phyloP scores from a whole-genome alignment of 331 rosid genomes.

The Phaseolus coccineus region DNA sequence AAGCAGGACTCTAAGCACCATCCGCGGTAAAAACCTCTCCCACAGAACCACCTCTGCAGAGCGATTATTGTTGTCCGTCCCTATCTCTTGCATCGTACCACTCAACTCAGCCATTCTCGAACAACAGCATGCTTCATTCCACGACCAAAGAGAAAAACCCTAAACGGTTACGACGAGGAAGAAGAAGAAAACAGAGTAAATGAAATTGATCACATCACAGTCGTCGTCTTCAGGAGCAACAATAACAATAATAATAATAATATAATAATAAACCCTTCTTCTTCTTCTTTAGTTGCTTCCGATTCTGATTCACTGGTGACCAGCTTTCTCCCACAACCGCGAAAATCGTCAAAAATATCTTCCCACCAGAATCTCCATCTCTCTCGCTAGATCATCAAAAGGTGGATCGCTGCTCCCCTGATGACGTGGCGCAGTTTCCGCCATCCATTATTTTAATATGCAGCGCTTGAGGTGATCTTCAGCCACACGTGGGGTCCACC shows the following conservation, averaged over 20 bases:
- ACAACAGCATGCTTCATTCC: constrained; percentile 43
- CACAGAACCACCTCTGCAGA: constrained; percentile 49
- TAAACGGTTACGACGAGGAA: not conserved
- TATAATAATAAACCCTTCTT: not conserved
- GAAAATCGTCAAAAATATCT: constrained; percentile 52
- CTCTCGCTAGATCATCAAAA: constrained; percentile 45
- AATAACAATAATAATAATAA: not conserved
- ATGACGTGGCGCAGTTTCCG: constrained; percentile 52
- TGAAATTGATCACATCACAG: not conserved
- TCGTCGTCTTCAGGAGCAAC: not conserved
- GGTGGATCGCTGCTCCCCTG: constrained; percentile 50
- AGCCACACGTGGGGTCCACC: constrained; percentile 39
- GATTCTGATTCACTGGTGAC: constrained; percentile 21
- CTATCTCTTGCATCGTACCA: constrained; percentile 25
- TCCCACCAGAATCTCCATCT: constrained; percentile 22
- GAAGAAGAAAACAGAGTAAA: not conserved
- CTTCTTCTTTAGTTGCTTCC: not conserved
- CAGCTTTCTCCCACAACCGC: constrained; percentile 45
- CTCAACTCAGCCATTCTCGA: constrained; percentile 57
- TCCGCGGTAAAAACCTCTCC: constrained; percentile 58
- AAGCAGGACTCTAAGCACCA: constrained; percentile 56
- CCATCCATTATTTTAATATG: constrained; percentile 48
- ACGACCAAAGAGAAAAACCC: constrained; percentile 24
- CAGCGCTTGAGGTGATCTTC: constrained; percentile 23
- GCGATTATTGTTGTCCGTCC: not conserved